Evolutionary conservation across 2,329 filamentous ascomycete genomes (phyloP), one percentile per base, ranked within the genome.

Genomic region (Dothistroma pini): DNA sequence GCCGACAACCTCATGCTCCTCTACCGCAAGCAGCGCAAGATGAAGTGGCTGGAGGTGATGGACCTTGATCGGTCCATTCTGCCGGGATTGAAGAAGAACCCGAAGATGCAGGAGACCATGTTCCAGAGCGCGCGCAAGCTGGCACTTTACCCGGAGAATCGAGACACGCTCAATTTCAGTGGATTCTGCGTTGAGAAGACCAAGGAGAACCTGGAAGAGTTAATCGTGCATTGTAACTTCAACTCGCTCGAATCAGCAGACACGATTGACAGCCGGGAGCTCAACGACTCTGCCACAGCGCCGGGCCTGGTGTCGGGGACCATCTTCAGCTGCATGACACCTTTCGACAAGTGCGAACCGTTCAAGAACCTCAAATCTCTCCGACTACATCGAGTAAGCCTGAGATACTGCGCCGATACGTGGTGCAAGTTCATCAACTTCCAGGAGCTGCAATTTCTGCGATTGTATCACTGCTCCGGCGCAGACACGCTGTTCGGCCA

Each of bases 1-100:
- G 74, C 75, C 19, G 80, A 81, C 47, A 82, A 81, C 58, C 68
- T 81, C 62, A 61, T 80, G 19, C 65, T 81, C 47, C 73, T 82
- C 10, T 80, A 80, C 68, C 75, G 75, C 64, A 80, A 78, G 64
- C 80, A 82, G 73, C 78, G 76, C 66, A 72, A 74, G 56, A 75
- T 82, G 75, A 78, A 77, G 61, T 80, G 77, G 76, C 70, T 81
- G 19, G 79, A 81, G 63, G 78, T 75, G 55, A 79, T 81, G 63
- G 73, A 77, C 22, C 70, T 81, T 12, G 79, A 81, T 61, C 72
- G 72, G n/a, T 67, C 75, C 41, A 72, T 79, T 12, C 63, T 80
- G 19, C 70, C 72, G 1, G 75, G 78, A 47, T 63, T 81, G 7
- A 75, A 79, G 67, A 76, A 77, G 68, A 72, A 77, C 25, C 69